These are phyloP conservation scores for Malus hybrid DNA, from an alignment of 331 rosid genomes.

Conservation along the genomic window DNA sequence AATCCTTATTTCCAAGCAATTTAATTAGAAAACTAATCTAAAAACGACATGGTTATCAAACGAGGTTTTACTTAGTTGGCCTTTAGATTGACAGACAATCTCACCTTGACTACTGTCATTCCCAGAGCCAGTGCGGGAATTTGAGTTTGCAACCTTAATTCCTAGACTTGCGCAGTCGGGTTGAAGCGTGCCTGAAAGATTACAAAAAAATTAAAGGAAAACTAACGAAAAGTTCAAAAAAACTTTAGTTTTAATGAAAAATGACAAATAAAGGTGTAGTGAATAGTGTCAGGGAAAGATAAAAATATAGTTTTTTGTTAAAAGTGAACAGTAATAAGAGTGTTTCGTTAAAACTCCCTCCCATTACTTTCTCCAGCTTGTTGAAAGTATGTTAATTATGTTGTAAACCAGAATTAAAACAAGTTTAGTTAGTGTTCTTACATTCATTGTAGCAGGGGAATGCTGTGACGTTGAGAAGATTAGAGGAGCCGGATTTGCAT, in stretches of 20 bases:
- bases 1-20: neutral
- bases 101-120: constrained; percentile 1
- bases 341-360: too few relatives aligned
- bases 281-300: too few relatives aligned
- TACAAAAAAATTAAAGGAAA: neutral
- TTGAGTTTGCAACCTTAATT: constrained; percentile 48
- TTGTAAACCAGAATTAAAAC: neutral
- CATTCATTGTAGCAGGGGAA: constrained; percentile 82
- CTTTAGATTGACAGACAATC: neutral
- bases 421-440: constrained; percentile 14
- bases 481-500: constrained; percentile 40
- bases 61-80: neutral
- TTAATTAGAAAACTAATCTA: neutral
- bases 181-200: constrained; percentile 56
- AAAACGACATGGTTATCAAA: neutral
- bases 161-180: constrained; percentile 74
- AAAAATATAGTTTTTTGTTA: too few relatives aligned
- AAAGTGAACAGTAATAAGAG: too few relatives aligned
- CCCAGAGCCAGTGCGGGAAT: neutral
- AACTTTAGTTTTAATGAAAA: too few relatives aligned
- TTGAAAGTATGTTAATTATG: neutral
- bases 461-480: constrained; percentile 53
- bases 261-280: too few relatives aligned
- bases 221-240: too few relatives aligned
- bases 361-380: neutral